Evolutionary conservation across 129 eudicot genomes (phyloP).

Genomic region (Flaveria robusta): DNA sequence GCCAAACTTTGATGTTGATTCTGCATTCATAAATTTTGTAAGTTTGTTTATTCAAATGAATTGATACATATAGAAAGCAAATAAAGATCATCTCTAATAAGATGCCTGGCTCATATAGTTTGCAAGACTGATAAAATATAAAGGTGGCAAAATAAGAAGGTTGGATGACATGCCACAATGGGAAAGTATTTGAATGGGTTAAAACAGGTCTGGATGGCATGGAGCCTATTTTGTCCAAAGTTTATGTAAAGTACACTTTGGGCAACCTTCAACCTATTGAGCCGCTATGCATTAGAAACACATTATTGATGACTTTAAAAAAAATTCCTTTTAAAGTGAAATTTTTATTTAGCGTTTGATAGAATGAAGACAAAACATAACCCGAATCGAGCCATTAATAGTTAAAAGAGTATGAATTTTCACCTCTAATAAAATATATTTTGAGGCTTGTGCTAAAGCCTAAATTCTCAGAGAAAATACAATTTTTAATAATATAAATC

Average conservation of each 20-base stretch:
- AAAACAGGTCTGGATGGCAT: neutral
- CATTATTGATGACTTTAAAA: too few species aligned
- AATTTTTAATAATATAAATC: neutral
- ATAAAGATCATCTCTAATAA: neutral
- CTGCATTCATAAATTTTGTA: slow-evolving; percentile 48
- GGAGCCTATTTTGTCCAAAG: neutral
- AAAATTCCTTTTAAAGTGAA: neutral
- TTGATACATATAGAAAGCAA: slow-evolving; percentile 7
- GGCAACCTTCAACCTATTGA: neutral
- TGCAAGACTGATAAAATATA: neutral
- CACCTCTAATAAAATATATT: slow-evolving; percentile 5
- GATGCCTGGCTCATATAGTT: slow-evolving; percentile 12
- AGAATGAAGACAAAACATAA: neutral
- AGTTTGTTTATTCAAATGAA: slow-evolving; percentile 13
- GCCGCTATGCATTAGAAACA: neutral
- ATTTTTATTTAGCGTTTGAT: neutral
- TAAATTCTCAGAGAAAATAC: neutral
- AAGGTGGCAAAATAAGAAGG: neutral
- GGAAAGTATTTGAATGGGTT: neutral
- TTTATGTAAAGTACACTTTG: neutral
- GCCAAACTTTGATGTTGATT: slow-evolving; percentile 84
- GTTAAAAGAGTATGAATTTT: neutral
- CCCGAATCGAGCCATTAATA: neutral
- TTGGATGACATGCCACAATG: neutral
- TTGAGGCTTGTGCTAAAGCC: neutral